These are phyloP conservation scores for Ganoderma leucocontextum DNA, from an alignment of 1,284 basidiomycete species.

Conservation along the genomic window DNA sequence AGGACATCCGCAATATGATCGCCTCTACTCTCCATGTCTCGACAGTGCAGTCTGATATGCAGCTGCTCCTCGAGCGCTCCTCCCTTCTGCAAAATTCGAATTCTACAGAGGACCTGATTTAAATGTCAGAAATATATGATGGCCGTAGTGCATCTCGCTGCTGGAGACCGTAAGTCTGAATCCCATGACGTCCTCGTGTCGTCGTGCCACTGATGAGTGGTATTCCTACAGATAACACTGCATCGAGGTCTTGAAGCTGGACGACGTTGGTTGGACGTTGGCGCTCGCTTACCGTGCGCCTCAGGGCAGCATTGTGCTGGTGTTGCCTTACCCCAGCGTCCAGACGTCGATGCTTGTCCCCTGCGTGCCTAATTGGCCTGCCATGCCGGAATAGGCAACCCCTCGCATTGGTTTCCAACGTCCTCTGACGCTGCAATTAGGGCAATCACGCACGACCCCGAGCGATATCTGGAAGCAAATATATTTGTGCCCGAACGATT, in stretches of 20 bases:
- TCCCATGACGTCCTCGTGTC: background rate
- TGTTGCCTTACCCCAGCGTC: background rate
- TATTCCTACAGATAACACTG: background rate
- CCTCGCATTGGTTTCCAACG: background rate
- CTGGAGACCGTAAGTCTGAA: background rate
- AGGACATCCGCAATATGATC: background rate
- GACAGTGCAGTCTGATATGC: background rate
- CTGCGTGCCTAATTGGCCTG: background rate
- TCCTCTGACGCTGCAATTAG: background rate
- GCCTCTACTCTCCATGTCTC: background rate
- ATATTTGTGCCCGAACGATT: conserved; percentile 18
- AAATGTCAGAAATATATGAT: background rate
- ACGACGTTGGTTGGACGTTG: background rate
- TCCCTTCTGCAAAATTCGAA: background rate
- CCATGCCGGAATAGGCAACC: background rate
- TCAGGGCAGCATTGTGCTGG: background rate
- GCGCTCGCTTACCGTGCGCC: background rate
- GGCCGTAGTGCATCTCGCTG: background rate
- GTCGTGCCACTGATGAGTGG: conserved; percentile 5
- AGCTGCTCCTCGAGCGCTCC: background rate
- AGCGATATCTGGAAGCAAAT: conserved; percentile 10
- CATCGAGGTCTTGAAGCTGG: background rate
- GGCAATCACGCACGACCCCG: conserved; percentile 14
- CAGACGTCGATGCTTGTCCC: background rate
- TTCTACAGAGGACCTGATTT: background rate